Evolutionary conservation across 2,329 filamentous ascomycete species (phyloP).

Genomic region (Cytospora schulzeri): DNA sequence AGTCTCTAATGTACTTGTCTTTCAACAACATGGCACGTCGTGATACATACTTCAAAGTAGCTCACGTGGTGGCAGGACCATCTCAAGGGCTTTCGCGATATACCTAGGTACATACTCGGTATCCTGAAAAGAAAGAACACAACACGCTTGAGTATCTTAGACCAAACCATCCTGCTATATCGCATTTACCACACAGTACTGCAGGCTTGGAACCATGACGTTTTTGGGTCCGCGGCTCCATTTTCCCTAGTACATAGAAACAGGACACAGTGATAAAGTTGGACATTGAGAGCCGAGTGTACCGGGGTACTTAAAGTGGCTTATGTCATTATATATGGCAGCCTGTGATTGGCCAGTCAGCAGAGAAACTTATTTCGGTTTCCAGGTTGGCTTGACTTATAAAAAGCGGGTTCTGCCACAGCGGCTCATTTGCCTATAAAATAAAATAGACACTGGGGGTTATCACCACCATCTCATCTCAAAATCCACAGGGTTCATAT

Average conservation of each 20-base stretch:
- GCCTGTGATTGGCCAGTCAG: background rate
- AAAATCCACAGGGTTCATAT: background rate
- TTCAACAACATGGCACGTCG: background rate
- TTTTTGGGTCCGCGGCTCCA: background rate
- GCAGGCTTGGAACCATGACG: background rate
- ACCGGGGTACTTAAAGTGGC: conserved; percentile 3
- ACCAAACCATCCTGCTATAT: background rate
- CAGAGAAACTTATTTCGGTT: background rate
- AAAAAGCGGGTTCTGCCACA: conserved; percentile 22
- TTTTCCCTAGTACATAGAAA: background rate
- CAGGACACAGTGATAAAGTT: background rate
- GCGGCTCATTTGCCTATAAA: conserved; percentile 14
- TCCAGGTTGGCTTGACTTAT: conserved; percentile 3
- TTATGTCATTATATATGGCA: background rate
- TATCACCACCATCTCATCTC: background rate
- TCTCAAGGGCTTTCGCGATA: background rate
- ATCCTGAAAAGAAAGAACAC: no score
- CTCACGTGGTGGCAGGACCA: no score
- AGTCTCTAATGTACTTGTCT: background rate
- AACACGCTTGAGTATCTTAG: background rate
- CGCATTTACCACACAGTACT: background rate
- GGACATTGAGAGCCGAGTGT: background rate
- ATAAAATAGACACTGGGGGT: background rate
- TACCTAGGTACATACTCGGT: no score
- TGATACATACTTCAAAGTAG: no score